Base-by-base conservation (phyloP, 371 early-diverging fungal species). In the Rhizomucor pusillus region DNA sequence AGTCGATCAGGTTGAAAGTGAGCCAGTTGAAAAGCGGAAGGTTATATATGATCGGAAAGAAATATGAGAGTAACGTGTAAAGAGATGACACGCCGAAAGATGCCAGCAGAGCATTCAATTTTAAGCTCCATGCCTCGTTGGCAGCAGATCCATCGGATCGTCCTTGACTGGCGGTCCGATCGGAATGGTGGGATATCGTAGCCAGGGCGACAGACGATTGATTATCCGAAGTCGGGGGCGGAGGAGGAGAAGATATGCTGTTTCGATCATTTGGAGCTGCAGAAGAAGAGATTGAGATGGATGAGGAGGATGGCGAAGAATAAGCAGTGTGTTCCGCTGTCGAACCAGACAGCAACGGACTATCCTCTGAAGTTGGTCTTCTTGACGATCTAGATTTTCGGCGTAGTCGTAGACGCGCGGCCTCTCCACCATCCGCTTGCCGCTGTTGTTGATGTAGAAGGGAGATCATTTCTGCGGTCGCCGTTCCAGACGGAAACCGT, bases 391-490 rank as follows among this genome's bases (percentile, higher is more conserved):
- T 29, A 7, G 5, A 7, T 29, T 29, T 35, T 35, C 51, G 51
- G 39, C 39, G 51, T 10, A 25, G 50, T 7, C 35, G 40, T 3
- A 50, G 13, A 14, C 25, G 18, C 11, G 29, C 12, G 5, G 54
- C 29, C 37, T 20, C 45, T 13, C 13, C 41, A 11, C 29, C 29
- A 29, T 29, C 29, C 29, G 29, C n/a, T n/a, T n/a, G n/a, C n/a
- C n/a, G 7, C 29, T 46, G 14, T 35, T 69, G 59, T 44, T 87
- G 80, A 54, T 90, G 91, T 18, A 91, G 62, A 3, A 91, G 80
- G 11, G 85, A 79, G 59, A 91, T 91, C 89, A 91, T 90, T 61
- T 91, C 87, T 4, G 94, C 94, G 3, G 94, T 88, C 0, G 90
- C 93, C 14, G 92, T 90, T 1, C 93, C 91, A 1, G 91, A 88